A percentile compares a stretch with the other conserved stretches of the same genome.
Evolutionary conservation across 768 basidiomycete species (phyloP).

Genomic region (Phanerodontia chrysosporium): DNA sequence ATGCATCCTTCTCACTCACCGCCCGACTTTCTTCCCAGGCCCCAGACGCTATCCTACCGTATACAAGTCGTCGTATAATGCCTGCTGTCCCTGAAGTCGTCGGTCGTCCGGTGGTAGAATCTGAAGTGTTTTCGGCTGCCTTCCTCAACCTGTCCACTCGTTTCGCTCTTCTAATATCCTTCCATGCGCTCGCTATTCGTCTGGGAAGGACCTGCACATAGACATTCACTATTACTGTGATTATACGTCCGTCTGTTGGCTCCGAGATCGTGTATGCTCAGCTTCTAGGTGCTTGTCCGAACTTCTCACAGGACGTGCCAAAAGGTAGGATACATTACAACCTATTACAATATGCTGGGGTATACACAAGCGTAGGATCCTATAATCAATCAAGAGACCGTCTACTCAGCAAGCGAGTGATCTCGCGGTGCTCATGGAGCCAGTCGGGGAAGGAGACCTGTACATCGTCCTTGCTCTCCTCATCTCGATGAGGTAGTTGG

Average conservation of each 20-base stretch:
- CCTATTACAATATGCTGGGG: not conserved
- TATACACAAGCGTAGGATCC: not conserved
- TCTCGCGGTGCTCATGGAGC: slow-evolving; percentile 82
- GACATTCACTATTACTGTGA: slow-evolving; percentile 3
- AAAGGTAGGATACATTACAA: not conserved
- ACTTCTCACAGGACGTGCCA: not conserved
- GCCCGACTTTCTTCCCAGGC: not conserved
- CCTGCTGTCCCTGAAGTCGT: not conserved
- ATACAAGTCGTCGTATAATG: not conserved
- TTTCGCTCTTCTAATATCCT: slow-evolving; percentile 2
- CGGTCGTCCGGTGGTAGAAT: not conserved
- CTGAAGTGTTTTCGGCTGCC: not conserved
- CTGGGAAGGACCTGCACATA: slow-evolving; percentile 9
- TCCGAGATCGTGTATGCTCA: not conserved
- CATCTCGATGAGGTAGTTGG: slow-evolving; percentile 87
- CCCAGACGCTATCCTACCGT: not conserved
- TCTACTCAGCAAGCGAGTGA: slow-evolving; percentile 65
- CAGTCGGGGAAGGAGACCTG: slow-evolving; percentile 70
- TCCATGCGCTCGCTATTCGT: not conserved
- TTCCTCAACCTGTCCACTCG: not conserved
- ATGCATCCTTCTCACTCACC: slow-evolving; percentile 2
- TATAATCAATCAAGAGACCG: slow-evolving; percentile 57
- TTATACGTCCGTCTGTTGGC: not conserved
- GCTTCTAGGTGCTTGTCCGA: not conserved
- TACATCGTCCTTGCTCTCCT: slow-evolving; percentile 36